Evolutionary conservation across 345 rosid genomes (phyloP).

Genomic region (Brassica carinata): DNA sequence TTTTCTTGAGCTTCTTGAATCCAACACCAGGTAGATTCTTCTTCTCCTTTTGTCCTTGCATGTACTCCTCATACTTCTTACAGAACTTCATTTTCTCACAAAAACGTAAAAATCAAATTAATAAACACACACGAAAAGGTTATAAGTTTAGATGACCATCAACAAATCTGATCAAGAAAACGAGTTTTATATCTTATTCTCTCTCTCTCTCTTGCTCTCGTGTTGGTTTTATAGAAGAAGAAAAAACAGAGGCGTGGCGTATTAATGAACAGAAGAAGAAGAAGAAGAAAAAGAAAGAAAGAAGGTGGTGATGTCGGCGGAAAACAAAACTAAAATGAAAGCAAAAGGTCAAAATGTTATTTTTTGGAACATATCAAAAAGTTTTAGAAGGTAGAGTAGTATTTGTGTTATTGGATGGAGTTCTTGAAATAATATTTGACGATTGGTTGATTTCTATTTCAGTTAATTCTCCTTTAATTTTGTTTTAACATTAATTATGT

Average conservation of each 20-base stretch:
- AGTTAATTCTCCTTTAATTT: background rate
- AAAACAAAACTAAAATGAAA: background rate
- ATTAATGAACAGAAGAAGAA: slow-evolving; percentile 9
- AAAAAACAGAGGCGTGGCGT: slow-evolving; percentile 28
- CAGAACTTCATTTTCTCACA: slow-evolving; percentile 71
- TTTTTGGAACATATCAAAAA: slow-evolving; percentile 18
- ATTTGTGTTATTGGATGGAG: slow-evolving; percentile 1
- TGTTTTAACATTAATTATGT: background rate
- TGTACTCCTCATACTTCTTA: slow-evolving; percentile 82
- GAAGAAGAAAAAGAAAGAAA: slow-evolving; percentile 1
- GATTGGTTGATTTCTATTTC: background rate
- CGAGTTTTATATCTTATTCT: background rate
- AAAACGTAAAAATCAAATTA: background rate
- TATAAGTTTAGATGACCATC: slow-evolving; percentile 39
- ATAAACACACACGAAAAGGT: background rate
- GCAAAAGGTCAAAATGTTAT: slow-evolving; percentile 26
- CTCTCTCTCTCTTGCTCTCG: slow-evolving; percentile 28
- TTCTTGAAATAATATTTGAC: background rate
- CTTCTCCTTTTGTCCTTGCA: slow-evolving; percentile 64
- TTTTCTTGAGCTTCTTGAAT: slow-evolving; percentile 86
- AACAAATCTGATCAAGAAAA: slow-evolving; percentile 28
- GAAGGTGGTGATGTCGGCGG: slow-evolving; percentile 27
- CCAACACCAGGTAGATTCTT: slow-evolving; percentile 72
- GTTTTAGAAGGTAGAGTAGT: background rate
- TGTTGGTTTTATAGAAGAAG: slow-evolving; percentile 3